Evolutionary conservation across 768 basidiomycete genomes (phyloP).

Genomic region (Cystofilobasidium macerans): DNA sequence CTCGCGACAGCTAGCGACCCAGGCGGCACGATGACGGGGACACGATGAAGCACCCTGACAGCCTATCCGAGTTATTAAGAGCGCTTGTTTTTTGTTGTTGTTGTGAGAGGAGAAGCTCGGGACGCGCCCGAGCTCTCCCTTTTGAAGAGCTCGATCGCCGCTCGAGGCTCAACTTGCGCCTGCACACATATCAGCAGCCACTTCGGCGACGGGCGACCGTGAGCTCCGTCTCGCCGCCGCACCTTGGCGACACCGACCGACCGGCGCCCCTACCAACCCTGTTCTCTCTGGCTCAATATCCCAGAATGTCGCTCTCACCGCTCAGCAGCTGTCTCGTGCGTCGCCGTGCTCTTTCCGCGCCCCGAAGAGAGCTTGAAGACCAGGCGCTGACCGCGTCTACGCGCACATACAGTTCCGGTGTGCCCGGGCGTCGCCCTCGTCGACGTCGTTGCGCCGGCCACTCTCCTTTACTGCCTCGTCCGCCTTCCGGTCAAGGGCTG

Average conservation of each 20-base stretch:
- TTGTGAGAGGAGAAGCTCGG: not conserved
- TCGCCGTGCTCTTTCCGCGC: not conserved
- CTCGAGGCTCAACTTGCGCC: too few species aligned
- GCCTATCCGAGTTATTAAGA: not conserved
- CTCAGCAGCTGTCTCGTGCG: not conserved
- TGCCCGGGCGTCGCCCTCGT: not conserved
- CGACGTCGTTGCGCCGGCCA: not conserved
- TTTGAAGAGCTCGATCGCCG: too few species aligned
- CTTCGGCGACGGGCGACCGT: too few species aligned
- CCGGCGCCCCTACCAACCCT: too few species aligned
- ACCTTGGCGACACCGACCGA: too few species aligned
- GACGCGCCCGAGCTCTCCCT: too few species aligned
- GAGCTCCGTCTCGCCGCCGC: too few species aligned
- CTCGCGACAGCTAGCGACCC: not conserved
- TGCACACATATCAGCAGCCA: too few species aligned
- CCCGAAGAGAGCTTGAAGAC: too few species aligned
- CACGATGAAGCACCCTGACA: not conserved
- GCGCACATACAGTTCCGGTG: not conserved
- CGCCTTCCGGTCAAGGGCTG: too few species aligned
- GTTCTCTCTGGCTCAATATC: too few species aligned
- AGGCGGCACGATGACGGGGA: not conserved
- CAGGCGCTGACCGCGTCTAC: not conserved
- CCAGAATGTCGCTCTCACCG: not conserved
- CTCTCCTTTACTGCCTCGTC: not conserved
- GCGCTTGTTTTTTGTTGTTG: not conserved